Evolutionary conservation across 225 moss, liverwort and hornwort species (phyloP).

Genomic region (Antitrichia curtipendula): DNA sequence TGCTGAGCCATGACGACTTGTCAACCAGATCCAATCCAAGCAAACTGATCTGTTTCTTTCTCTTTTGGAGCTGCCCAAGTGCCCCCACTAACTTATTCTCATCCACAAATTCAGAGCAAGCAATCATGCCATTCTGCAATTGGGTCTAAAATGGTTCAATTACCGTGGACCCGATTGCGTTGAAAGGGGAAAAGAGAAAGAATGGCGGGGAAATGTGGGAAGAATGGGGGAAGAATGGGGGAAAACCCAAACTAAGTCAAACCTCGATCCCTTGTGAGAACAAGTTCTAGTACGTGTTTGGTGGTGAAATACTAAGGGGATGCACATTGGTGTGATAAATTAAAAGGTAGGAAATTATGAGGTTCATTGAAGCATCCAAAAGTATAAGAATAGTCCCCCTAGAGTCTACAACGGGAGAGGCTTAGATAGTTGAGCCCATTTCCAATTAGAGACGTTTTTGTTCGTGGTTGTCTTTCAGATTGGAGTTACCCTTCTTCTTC

Average conservation of each 20-base stretch:
- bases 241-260: rapidly evolving
- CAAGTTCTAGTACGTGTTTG: not conserved
- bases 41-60: not conserved
- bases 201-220: too few species aligned
- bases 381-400: too few species aligned
- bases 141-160: not conserved
- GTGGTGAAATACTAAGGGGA: not conserved
- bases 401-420: too few species aligned
- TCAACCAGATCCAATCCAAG: not conserved
- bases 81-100: too few species aligned
- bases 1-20: not conserved
- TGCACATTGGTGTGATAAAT: not conserved
- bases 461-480: too few species aligned
- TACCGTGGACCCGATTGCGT: rapidly evolving
- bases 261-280: too few species aligned
- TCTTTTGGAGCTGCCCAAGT: not conserved
- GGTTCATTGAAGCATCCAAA: not conserved
- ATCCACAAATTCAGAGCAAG: too few species aligned
- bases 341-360: not conserved
- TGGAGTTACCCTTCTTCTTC: too few species aligned
- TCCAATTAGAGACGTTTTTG: too few species aligned
- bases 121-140: not conserved
- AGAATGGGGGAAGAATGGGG: too few species aligned
- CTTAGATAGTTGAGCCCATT: too few species aligned
- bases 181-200: not conserved